Percentiles rank a stretch among this genome's conserved stretches.
These are phyloP conservation scores for Nothomitra cinnamomea DNA, from an alignment of 2,329 filamentous ascomycete genomes.

Conservation along the genomic window DNA sequence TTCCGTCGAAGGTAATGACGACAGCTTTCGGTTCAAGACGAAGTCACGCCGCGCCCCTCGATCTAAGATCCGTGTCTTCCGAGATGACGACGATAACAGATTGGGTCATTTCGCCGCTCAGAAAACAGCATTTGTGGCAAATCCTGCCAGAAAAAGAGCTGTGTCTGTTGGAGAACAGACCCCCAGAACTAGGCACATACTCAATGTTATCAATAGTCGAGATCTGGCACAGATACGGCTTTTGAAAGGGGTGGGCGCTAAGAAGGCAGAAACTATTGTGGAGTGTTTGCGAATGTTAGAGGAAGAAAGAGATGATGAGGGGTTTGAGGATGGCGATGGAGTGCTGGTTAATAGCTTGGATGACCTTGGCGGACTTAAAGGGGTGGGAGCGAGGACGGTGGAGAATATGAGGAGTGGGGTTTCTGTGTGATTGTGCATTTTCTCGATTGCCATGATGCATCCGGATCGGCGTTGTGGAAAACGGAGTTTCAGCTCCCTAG, in stretches of 20 bases:
- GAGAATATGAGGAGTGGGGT: conserved; percentile 30
- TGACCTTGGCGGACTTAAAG: conserved; percentile 28
- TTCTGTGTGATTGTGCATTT: not conserved
- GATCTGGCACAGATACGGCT: conserved; percentile 47
- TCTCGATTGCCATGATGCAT: not conserved
- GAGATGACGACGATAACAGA: conserved; percentile 20
- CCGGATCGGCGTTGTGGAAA: not conserved
- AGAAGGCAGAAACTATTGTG: conserved; percentile 44
- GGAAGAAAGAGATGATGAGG: not conserved
- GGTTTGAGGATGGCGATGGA: not conserved
- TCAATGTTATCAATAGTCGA: conserved; percentile 57
- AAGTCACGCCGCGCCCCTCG: not conserved
- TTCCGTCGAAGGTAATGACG: conserved; percentile 11
- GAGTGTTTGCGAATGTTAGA: conserved; percentile 21
- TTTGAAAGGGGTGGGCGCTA: conserved; percentile 53
- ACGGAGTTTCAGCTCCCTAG: not conserved
- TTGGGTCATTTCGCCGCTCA: conserved; percentile 19
- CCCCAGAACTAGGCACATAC: conserved; percentile 43
- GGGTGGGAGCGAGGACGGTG: conserved; percentile 32
- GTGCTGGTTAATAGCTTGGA: conserved; percentile 22
- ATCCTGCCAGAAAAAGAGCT: conserved; percentile 3
- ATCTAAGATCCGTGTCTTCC: conserved; percentile 2
- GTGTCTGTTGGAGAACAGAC: conserved; percentile 23
- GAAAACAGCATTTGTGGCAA: conserved; percentile 6
- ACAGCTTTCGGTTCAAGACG: not conserved